Evolutionary conservation across 2,329 filamentous ascomycete genomes (phyloP).

Genomic region (Aspergillus sp.): DNA sequence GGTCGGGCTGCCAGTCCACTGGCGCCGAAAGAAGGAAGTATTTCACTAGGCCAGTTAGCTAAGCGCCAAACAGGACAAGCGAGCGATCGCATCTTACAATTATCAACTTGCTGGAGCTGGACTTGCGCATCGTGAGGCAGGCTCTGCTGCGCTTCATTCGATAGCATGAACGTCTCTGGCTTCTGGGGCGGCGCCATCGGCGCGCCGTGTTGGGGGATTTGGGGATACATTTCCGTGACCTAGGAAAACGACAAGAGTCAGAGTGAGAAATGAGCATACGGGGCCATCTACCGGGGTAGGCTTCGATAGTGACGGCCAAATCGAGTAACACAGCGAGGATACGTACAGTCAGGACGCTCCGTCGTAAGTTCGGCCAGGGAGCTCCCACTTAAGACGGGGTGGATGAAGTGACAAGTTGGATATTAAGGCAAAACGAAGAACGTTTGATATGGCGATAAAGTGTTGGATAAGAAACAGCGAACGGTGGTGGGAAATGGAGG

Average conservation of each 20-base stretch:
- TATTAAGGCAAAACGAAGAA: conserved; percentile 10
- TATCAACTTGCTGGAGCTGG: conserved; percentile 96
- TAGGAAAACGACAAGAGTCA: background rate
- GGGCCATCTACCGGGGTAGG: background rate
- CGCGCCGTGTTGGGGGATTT: conserved; percentile 74
- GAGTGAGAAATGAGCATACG: background rate
- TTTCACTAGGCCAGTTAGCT: conserved; percentile 66
- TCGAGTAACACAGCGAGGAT: background rate
- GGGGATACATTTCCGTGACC: conserved; percentile 66
- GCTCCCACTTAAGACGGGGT: background rate
- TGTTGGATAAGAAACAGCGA: conserved; percentile 14
- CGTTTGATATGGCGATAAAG: conserved; percentile 8
- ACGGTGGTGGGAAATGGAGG: conserved; percentile 17
- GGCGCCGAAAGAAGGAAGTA: conserved; percentile 99
- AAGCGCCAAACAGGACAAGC: background rate
- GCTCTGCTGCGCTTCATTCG: conserved; percentile 93
- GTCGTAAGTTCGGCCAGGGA: background rate
- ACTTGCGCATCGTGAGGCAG: conserved; percentile 95
- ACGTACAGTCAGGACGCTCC: conserved; percentile 10
- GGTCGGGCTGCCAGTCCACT: conserved; percentile 94
- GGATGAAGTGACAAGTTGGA: conserved; percentile 7
- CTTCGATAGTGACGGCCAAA: background rate
- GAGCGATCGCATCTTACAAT: conserved; percentile 61
- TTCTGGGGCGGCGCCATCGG: conserved; percentile 91
- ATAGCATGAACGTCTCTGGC: conserved; percentile 98